phyloP scores from a whole-genome alignment of 768 basidiomycete genomes.

The Tricholoma terreum region DNA sequence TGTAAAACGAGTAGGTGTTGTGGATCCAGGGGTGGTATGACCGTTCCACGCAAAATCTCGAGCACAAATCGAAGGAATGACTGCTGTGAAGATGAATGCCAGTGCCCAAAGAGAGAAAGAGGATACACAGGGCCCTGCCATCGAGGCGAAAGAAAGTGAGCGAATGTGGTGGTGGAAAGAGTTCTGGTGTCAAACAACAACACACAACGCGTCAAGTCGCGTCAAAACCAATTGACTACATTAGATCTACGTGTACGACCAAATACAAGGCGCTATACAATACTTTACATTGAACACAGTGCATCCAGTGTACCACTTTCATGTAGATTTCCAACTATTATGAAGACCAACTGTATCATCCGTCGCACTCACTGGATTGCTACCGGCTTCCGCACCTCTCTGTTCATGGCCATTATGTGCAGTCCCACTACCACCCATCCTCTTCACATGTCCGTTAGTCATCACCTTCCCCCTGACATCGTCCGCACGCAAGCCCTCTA shows the following conservation, averaged over 20 bases:
- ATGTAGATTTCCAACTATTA: conserved; percentile 56
- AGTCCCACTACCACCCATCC: conserved; percentile 24
- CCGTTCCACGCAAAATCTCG: conserved; percentile 70
- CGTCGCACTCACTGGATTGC: conserved; percentile 52
- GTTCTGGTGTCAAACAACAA: not conserved
- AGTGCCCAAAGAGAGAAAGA: conserved; percentile 5
- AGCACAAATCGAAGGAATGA: conserved; percentile 12
- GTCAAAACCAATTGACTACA: not conserved
- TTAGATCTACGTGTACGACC: not conserved
- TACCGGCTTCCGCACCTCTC: conserved; percentile 28
- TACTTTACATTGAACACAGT: conserved; percentile 9
- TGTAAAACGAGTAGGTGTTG: conserved; percentile 44
- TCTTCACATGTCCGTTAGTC: conserved; percentile 33
- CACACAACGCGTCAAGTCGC: conserved; percentile 4
- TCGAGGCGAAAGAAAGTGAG: not conserved
- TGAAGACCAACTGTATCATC: conserved; percentile 81
- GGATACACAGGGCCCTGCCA: conserved; percentile 7
- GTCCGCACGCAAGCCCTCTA: conserved; percentile 82
- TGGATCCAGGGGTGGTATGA: conserved; percentile 48
- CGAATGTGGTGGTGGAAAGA: not conserved
- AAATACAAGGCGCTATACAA: conserved; percentile 2
- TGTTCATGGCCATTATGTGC: conserved; percentile 12
- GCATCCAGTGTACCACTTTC: conserved; percentile 4
- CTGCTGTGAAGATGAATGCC: conserved; percentile 12
- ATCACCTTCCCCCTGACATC: conserved; percentile 61